Percentiles rank a stretch among this genome's conserved stretches.
phyloP scores from a whole-genome alignment of 345 rosid genomes.

The Citrus inodora region DNA sequence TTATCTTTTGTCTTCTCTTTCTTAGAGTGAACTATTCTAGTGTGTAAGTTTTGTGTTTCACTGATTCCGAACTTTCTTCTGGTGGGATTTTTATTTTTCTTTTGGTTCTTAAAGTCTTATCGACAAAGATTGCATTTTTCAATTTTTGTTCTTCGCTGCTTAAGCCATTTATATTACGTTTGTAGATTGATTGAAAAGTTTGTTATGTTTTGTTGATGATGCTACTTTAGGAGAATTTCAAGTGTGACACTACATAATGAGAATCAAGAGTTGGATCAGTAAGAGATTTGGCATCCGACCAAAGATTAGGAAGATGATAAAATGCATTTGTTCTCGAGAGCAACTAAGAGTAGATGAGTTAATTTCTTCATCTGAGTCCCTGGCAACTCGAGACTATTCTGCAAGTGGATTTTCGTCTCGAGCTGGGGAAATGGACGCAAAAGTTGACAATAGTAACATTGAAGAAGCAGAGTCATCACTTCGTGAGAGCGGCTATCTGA shows the following conservation, averaged over 20 bases:
- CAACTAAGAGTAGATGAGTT: conserved; percentile 43
- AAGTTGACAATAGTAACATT: conserved; percentile 64
- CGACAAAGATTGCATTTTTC: no score
- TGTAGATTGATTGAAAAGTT: not conserved
- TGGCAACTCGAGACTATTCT: conserved; percentile 75
- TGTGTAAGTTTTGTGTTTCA: not conserved
- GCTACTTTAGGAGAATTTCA: conserved; percentile 24
- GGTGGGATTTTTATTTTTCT: not conserved
- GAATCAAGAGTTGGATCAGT: conserved; percentile 40
- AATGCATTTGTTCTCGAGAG: conserved; percentile 64
- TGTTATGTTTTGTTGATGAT: conserved; percentile 7
- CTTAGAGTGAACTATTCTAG: not conserved
- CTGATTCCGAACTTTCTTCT: conserved; percentile 2
- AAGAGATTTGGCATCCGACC: conserved; percentile 29
- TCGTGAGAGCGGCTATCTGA: conserved; percentile 76
- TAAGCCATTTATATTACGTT: not conserved
- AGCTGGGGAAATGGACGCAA: conserved; percentile 53
- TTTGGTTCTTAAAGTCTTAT: not conserved
- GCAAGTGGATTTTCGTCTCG: conserved; percentile 70
- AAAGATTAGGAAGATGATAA: conserved; percentile 60
- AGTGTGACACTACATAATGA: conserved; percentile 42
- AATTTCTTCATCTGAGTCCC: conserved; percentile 61
- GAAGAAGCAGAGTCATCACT: conserved; percentile 83
- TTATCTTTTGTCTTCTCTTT: not conserved
- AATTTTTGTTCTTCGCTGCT: not conserved